Evolutionary conservation across 2,329 filamentous ascomycete genomes (phyloP).

Genomic region (Aureobasidium sp.): DNA sequence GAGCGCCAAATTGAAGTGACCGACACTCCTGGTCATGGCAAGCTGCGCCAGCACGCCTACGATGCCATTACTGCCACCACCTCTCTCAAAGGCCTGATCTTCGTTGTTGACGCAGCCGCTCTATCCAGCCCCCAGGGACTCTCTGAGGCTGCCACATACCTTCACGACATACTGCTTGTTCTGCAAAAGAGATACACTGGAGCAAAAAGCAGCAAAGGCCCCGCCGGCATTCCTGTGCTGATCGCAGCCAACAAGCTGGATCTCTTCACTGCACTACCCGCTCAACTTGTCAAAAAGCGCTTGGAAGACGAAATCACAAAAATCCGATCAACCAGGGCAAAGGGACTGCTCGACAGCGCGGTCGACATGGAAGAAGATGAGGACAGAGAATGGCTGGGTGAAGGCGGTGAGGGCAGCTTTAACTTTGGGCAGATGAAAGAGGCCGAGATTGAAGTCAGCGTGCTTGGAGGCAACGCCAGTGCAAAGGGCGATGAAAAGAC

Average conservation of each 20-base stretch:
- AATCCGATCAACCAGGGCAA: slow-evolving; percentile 67
- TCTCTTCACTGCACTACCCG: slow-evolving; percentile 83
- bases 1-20: slow-evolving; percentile 66
- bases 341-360: slow-evolving; percentile 73
- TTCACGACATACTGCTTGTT: slow-evolving; percentile 78
- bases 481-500: slow-evolving; percentile 43
- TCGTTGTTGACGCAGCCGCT: slow-evolving; percentile 67
- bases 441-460: slow-evolving; percentile 68
- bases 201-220: slow-evolving; percentile 47
- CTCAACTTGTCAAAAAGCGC: slow-evolving; percentile 61
- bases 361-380: slow-evolving; percentile 63
- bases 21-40: slow-evolving; percentile 93
- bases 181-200: slow-evolving; percentile 65
- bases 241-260: slow-evolving; percentile 94
- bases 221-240: slow-evolving; percentile 60
- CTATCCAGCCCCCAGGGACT: slow-evolving; percentile 40
- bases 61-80: slow-evolving; percentile 37
- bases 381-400: slow-evolving; percentile 70
- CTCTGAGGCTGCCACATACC: slow-evolving; percentile 67
- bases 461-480: slow-evolving; percentile 65
- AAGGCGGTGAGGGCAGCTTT: slow-evolving; percentile 69
- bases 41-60: slow-evolving; percentile 67
- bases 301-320: slow-evolving; percentile 75
- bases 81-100: slow-evolving; percentile 66
- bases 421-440: slow-evolving; percentile 75